phyloP scores from a whole-genome alignment of 2,329 filamentous ascomycete genomes.

The Nothomitra cinnamomea region DNA sequence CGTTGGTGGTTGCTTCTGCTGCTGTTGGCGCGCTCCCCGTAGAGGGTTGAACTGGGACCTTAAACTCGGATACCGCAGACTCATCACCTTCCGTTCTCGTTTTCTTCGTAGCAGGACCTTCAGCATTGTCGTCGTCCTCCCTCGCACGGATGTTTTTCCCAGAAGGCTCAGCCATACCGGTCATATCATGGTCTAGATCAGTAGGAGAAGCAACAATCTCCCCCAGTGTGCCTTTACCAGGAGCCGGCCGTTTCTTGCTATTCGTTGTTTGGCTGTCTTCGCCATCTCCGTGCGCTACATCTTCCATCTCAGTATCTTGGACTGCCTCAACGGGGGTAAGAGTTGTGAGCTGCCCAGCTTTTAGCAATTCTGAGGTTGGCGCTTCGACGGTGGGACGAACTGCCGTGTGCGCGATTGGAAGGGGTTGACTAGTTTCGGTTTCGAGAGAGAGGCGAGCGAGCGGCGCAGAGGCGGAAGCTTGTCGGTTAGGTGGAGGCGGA shows the following conservation, averaged over 20 bases:
- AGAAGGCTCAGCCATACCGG: conserved; percentile 18
- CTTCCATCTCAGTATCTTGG: background rate
- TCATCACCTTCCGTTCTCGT: conserved; percentile 50
- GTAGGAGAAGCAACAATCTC: no score
- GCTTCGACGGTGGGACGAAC: conserved; percentile 18
- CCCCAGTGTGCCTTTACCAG: no score
- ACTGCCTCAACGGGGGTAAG: conserved; percentile 1
- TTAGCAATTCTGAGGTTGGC: conserved; percentile 17
- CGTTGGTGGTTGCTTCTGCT: background rate
- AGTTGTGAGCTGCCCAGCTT: conserved; percentile 8
- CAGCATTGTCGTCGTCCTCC: conserved; percentile 50
- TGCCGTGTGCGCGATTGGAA: conserved; percentile 9
- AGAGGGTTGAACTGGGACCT: conserved; percentile 26
- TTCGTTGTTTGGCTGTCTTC: conserved; percentile 9
- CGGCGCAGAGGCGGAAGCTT: conserved; percentile 1
- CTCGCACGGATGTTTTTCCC: conserved; percentile 55
- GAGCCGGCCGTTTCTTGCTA: background rate
- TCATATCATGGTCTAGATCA: conserved; percentile 9
- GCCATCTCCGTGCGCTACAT: conserved; percentile 9
- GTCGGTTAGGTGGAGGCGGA: background rate
- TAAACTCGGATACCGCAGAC: conserved; percentile 25
- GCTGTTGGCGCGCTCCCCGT: conserved; percentile 11
- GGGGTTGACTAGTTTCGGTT: background rate
- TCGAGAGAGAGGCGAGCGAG: background rate
- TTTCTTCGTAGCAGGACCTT: conserved; percentile 59